These are phyloP conservation scores for Forsythia viridissima DNA, from an alignment of 257 asterid genomes.

Conservation along the genomic window DNA sequence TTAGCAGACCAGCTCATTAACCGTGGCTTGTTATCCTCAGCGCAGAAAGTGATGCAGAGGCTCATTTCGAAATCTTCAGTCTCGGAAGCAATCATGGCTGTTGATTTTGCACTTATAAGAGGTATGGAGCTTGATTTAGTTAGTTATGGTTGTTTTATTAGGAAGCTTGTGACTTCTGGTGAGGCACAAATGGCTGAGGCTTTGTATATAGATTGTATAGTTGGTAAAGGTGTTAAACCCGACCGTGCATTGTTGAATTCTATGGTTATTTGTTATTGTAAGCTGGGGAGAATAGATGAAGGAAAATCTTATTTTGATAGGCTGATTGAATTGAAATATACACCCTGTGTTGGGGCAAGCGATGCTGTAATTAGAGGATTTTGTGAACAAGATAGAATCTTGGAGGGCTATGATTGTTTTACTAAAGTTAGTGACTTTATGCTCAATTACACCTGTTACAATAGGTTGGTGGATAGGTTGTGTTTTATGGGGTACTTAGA, in stretches of 20 bases:
- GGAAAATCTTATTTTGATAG: conserved; percentile 47
- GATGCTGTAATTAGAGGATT: conserved; percentile 46
- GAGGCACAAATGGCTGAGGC: conserved; percentile 47
- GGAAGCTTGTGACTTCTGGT: conserved; percentile 44
- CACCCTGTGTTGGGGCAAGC: conserved; percentile 44
- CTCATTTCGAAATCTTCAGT: conserved; percentile 39
- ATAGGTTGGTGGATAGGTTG: conserved; percentile 48
- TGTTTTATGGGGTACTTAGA: conserved; percentile 44
- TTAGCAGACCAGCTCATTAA: conserved; percentile 41
- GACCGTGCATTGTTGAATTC: conserved; percentile 46
- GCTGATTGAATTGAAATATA: conserved; percentile 29
- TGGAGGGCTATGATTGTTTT: conserved; percentile 53
- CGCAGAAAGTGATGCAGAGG: conserved; percentile 49
- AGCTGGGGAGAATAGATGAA: conserved; percentile 53
- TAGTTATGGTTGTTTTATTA: conserved; percentile 40
- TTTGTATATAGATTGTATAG: conserved; percentile 33
- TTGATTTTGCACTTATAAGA: conserved; percentile 39
- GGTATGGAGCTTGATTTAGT: conserved; percentile 47
- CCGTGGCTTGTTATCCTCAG: conserved; percentile 47
- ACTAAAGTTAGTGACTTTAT: conserved; percentile 23
- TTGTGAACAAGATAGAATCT: conserved; percentile 30
- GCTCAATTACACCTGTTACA: conserved; percentile 44
- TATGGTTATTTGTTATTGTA: conserved; percentile 54
- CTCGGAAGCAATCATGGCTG: conserved; percentile 40
- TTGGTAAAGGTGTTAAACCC: conserved; percentile 33